A percentile compares a stretch with the other conserved stretches of the same genome.
Conservation (phyloP, 2,329 filamentous ascomycete species). For the Lecanicillium sp. region DNA sequence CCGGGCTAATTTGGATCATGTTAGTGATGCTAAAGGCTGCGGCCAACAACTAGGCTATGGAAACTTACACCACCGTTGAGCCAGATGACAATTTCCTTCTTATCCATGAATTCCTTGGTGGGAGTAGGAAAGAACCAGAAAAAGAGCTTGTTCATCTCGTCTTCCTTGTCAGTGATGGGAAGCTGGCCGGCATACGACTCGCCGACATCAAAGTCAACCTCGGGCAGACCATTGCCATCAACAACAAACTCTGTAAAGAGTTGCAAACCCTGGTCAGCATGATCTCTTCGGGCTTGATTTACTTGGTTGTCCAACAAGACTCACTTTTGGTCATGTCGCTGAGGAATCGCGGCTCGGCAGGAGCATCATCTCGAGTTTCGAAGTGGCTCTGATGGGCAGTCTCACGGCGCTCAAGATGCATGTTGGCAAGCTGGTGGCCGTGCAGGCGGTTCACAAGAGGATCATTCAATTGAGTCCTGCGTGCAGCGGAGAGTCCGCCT, state of each 20-base stretch:
- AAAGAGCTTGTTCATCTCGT: slow-evolving; percentile 33
- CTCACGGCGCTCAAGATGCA: neutral
- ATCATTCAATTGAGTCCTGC: neutral
- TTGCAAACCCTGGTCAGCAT: slow-evolving; percentile 1
- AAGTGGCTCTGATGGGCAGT: neutral
- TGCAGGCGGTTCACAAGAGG: neutral
- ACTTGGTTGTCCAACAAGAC: slow-evolving; percentile 3
- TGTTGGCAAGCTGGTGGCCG: neutral
- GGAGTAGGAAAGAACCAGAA: slow-evolving; percentile 48
- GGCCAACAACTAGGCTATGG: no score
- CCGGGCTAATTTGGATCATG: slow-evolving; percentile 31
- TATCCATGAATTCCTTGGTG: slow-evolving; percentile 22
- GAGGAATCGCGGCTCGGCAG: slow-evolving; percentile 9
- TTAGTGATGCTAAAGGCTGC: no score
- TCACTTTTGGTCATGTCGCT: slow-evolving; percentile 13
- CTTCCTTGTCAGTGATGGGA: slow-evolving; percentile 37
- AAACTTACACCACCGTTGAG: slow-evolving; percentile 30
- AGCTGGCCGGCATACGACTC: slow-evolving; percentile 52
- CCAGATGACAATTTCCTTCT: slow-evolving; percentile 42
- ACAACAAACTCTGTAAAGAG: slow-evolving; percentile 42
- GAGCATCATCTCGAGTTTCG: neutral
- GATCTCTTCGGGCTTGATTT: neutral
- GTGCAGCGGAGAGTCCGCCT: slow-evolving; percentile 2
- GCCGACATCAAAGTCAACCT: slow-evolving; percentile 55
- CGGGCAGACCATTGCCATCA: slow-evolving; percentile 52